These are phyloP conservation scores for Sarcodon aspratus DNA, from an alignment of 768 basidiomycete species.

Conservation along the genomic window DNA sequence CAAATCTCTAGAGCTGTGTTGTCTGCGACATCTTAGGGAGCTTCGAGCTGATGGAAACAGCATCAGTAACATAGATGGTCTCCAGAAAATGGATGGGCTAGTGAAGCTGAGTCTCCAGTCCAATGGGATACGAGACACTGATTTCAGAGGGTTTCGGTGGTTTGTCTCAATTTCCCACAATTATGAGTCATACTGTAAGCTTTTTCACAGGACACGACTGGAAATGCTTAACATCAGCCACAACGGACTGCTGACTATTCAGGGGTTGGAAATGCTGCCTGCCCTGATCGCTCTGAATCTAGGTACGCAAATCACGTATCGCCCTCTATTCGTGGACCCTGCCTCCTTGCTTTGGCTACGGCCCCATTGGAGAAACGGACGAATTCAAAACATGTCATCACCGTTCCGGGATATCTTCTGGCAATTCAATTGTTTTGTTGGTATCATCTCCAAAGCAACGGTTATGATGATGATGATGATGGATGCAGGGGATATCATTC, in stretches of 20 bases:
- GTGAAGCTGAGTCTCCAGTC: conserved; percentile 74
- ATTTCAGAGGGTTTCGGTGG: conserved; percentile 60
- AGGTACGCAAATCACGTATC: conserved; percentile 43
- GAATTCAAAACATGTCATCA: no score
- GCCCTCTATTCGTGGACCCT: conserved; percentile 1
- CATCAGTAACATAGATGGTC: conserved; percentile 61
- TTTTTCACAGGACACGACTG: conserved; percentile 31
- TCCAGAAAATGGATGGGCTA: conserved; percentile 71
- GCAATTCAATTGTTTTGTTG: no score
- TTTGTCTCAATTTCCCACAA: conserved; percentile 23
- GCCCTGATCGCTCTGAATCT: conserved; percentile 67
- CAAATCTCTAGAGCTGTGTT: conserved; percentile 54
- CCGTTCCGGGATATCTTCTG: no score
- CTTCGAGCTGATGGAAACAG: conserved; percentile 84
- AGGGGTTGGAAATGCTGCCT: conserved; percentile 49
- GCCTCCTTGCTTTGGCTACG: conserved; percentile 1
- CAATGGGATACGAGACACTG: conserved; percentile 54
- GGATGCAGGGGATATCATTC: not conserved
- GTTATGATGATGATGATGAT: not conserved
- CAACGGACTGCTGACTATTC: conserved; percentile 52
- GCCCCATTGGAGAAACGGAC: no score
- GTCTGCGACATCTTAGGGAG: conserved; percentile 78
- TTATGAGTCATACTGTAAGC: conserved; percentile 5
- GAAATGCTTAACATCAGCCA: conserved; percentile 77
- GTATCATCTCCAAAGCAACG: conserved; percentile 3